phyloP scores from a whole-genome alignment of 2,329 filamentous ascomycete genomes.

The Cercospora canescens region DNA sequence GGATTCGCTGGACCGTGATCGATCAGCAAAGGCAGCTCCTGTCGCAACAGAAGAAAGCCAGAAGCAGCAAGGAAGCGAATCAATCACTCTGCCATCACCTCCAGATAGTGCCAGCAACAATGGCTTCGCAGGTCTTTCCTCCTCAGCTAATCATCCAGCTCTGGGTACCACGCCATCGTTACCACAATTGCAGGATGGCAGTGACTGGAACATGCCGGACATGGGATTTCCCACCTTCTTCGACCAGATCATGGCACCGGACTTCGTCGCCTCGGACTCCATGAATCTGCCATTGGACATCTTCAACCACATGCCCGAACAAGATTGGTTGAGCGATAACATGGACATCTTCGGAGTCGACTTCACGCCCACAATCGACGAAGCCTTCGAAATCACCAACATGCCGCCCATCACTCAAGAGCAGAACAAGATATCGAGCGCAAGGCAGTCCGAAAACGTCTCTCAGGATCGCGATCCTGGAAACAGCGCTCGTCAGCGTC shows the following conservation, averaged over 20 bases:
- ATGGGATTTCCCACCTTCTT: slow-evolving; percentile 23
- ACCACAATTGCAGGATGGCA: neutral
- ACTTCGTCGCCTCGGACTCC: slow-evolving; percentile 13
- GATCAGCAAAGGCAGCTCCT: neutral
- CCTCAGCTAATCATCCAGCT: neutral
- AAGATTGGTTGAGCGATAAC: slow-evolving; percentile 18
- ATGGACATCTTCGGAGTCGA: slow-evolving; percentile 24
- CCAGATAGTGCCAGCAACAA: neutral
- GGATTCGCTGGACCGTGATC: neutral
- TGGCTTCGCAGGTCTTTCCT: neutral
- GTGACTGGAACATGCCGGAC: neutral
- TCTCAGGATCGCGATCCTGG: neutral
- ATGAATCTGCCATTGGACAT: slow-evolving; percentile 19
- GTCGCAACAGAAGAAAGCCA: neutral
- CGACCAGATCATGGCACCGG: slow-evolving; percentile 27
- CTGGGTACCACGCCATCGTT: neutral
- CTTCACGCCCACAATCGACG: slow-evolving; percentile 22
- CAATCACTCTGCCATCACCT: neutral
- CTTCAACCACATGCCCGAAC: slow-evolving; percentile 19
- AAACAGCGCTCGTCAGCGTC: slow-evolving; percentile 2
- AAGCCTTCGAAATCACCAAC: slow-evolving; percentile 11
- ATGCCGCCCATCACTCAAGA: neutral
- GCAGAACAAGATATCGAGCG: neutral
- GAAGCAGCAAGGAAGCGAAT: neutral
- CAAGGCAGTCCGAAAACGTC: neutral